phyloP scores from a whole-genome alignment of 2,329 filamentous ascomycete genomes.

The Calonectria crousiana region DNA sequence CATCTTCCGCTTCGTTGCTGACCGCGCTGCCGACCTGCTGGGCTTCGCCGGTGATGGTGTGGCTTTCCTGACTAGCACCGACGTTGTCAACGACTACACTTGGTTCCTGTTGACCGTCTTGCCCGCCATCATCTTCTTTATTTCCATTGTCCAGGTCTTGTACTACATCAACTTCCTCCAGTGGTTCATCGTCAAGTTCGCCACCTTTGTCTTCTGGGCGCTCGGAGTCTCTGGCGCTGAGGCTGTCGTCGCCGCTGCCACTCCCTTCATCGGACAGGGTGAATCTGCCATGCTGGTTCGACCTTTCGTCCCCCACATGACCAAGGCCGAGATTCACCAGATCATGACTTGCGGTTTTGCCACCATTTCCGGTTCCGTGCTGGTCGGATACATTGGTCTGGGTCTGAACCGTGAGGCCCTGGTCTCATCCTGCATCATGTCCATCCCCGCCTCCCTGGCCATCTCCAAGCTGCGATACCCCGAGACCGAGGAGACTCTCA shows the following conservation, averaged over 20 bases:
- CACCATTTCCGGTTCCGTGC: slow-evolving; percentile 88
- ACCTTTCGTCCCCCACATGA: slow-evolving; percentile 88
- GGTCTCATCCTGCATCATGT: slow-evolving; percentile 95
- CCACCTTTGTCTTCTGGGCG: slow-evolving; percentile 90
- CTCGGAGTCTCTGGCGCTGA: slow-evolving; percentile 91
- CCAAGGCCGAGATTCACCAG: slow-evolving; percentile 89
- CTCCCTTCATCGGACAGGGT: slow-evolving; percentile 93
- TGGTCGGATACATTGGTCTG: slow-evolving; percentile 87
- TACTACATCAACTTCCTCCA: slow-evolving; percentile 86
- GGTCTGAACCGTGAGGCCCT: slow-evolving; percentile 88
- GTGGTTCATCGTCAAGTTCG: slow-evolving; percentile 91
- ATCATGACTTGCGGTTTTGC: slow-evolving; percentile 94
- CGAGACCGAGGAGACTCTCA: slow-evolving; percentile 88
- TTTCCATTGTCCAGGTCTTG: slow-evolving; percentile 87
- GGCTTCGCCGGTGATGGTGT: slow-evolving; percentile 82
- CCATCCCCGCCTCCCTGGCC: slow-evolving; percentile 89
- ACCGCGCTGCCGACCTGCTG: slow-evolving; percentile 78
- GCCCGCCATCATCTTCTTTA: slow-evolving; percentile 97
- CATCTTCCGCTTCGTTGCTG: slow-evolving; percentile 91
- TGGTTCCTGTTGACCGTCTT: slow-evolving; percentile 86
- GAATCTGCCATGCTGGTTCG: slow-evolving; percentile 94
- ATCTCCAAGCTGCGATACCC: slow-evolving; percentile 92
- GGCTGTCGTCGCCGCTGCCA: slow-evolving; percentile 92
- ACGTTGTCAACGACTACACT: slow-evolving; percentile 57
- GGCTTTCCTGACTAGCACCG: slow-evolving; percentile 68